Evolutionary conservation across 441 rosid genomes (phyloP), one percentile per base, ranked within the genome.

Genomic region (California macrophylla): DNA sequence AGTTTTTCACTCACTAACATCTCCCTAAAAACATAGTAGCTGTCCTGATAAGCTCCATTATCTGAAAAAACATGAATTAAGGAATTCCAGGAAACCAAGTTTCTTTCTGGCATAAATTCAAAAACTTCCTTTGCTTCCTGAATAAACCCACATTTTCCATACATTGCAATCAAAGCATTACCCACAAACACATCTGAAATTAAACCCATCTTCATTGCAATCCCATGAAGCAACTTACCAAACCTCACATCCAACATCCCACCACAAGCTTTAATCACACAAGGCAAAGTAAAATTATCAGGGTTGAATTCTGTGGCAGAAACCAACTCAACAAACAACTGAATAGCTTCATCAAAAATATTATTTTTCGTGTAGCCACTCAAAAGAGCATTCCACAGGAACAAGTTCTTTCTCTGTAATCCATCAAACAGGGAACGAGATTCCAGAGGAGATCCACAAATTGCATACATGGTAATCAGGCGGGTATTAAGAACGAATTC

Each of bases 1-100:
- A 60, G 71, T 34, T 74, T 76, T 54, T 79, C 84, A 62, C 40
- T 52, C 25, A n/a, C 72, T 69, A 89, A 30, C 91, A 84, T 83
- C 72, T 81, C 78, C 66, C 67, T 66, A 42, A 87, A 74, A 72
- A 79, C 65, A 66, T 68, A 45, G 66, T 79, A 78, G 73, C 86
- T 73, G 63, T 84, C 82, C 23, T 15, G 70, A 36, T 68, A 66
- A 66, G 70, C 72, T 32, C 86, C 88, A 73, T 81, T 81, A 30
- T 85, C 86, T 30, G 88, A 74, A 54, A 81, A 79, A 10, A 71
- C 86, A 66, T 70, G 72, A 73, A 87, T 77, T 56, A 89, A 74
- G 1, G 89, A 81, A 76, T 87, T 89, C 90, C 95, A 89, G 0
- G 95, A 83, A 75, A 89, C 85, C 79, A 83, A 76, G 77, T 82